phyloP scores from a whole-genome alignment of 2,329 filamentous ascomycete genomes.

The Colletotrichum eleusines region DNA sequence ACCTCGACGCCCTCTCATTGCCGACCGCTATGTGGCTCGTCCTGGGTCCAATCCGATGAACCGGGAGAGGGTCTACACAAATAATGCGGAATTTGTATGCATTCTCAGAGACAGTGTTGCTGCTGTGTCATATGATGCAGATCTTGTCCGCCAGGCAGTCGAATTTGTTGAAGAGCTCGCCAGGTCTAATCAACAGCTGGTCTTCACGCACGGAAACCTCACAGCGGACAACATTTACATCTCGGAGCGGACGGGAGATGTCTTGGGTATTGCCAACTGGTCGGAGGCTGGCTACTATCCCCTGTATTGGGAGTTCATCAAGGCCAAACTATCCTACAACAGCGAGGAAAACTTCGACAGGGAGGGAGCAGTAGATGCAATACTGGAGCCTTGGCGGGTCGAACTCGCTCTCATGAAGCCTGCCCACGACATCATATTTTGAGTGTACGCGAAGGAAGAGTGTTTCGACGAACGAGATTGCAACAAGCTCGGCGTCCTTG shows the following conservation, averaged over 20 bases:
- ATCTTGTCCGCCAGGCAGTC: background rate
- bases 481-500: background rate
- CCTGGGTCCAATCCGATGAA: background rate
- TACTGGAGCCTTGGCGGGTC: slow-evolving; percentile 23
- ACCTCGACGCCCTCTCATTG: background rate
- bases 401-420: slow-evolving; percentile 25
- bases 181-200: background rate
- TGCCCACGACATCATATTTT: background rate
- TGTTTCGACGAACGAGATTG: too few relatives aligned
- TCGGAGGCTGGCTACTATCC: slow-evolving; percentile 38
- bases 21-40: background rate
- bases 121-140: background rate
- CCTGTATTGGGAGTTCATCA: slow-evolving; percentile 39
- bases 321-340: slow-evolving; percentile 27
- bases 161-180: background rate
- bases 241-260: background rate
- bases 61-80: background rate
- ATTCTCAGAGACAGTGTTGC: background rate
- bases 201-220: slow-evolving; percentile 40
- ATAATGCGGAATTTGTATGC: background rate
- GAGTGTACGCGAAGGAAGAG: background rate
- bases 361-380: slow-evolving; percentile 19
- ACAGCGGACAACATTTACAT: slow-evolving; percentile 31
- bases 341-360: slow-evolving; percentile 21
- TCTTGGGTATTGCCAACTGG: slow-evolving; percentile 36